Percentiles rank a stretch among this genome's conserved stretches.
Conservation (phyloP, 164 flowering plant genomes). For the Berberis vulgaris region DNA sequence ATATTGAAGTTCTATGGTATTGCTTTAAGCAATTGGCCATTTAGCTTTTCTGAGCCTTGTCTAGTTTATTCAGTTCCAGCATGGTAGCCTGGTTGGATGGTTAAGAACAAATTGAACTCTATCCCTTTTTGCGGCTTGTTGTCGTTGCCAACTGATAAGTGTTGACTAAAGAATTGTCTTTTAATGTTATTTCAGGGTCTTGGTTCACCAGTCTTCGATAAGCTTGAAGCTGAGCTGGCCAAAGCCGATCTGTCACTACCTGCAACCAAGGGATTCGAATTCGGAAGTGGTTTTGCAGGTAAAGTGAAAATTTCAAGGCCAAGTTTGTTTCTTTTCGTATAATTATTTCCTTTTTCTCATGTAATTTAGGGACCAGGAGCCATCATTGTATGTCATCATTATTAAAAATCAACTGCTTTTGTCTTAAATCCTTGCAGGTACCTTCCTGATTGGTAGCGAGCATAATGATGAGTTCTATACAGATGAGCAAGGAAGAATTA, state of each 20-base stretch:
- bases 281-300: constrained; percentile 99
- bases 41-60: constrained; percentile 81
- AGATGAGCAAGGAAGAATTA: constrained; percentile 62
- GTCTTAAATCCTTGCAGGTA: constrained; percentile 40
- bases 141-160: no score
- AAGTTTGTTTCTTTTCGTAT: not conserved
- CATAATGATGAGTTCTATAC: constrained; percentile 88
- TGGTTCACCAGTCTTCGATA: constrained; percentile 97
- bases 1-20: no score
- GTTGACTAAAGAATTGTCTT: constrained; percentile 1
- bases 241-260: constrained; percentile 84
- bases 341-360: not conserved
- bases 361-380: not conserved
- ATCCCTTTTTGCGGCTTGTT: not conserved
- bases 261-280: constrained; percentile 89
- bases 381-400: no score
- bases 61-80: constrained; percentile 93
- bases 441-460: constrained; percentile 87
- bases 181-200: constrained; percentile 55
- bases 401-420: no score
- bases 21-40: no score
- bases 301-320: not conserved
- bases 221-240: constrained; percentile 97
- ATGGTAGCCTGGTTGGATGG: constrained; percentile 75
- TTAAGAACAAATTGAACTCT: constrained; percentile 30